Percentiles rank a stretch among this genome's conserved stretches.
These are phyloP conservation scores for Cyclotella baltica DNA, from an alignment of 108 stramenopile species.

Conservation along the genomic window DNA sequence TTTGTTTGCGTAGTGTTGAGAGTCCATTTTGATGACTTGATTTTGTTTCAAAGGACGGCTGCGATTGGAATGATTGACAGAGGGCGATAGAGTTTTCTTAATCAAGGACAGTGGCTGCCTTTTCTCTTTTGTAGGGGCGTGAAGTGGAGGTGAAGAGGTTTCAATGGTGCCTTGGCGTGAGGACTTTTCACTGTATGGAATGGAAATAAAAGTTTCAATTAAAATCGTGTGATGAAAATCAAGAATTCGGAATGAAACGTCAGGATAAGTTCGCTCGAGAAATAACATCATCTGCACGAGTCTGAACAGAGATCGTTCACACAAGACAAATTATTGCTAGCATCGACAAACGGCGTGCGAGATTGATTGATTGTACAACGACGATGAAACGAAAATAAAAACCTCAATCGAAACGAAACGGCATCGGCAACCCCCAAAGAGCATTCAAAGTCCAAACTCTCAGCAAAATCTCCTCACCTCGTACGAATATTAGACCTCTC, in stretches of 20 bases:
- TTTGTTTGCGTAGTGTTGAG: not conserved
- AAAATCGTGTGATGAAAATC: not conserved
- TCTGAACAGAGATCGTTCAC: too few relatives aligned
- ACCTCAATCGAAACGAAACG: not conserved
- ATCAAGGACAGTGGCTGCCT: slow-evolving; percentile 13
- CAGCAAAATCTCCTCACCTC: not conserved
- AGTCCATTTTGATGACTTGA: not conserved
- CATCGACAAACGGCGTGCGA: too few relatives aligned
- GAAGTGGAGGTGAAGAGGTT: not conserved
- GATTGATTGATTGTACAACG: not conserved
- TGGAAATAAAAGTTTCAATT: slow-evolving; percentile 14
- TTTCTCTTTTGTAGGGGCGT: slow-evolving; percentile 19
- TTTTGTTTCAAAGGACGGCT: not conserved
- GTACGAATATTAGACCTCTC: not conserved
- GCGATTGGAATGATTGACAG: not conserved
- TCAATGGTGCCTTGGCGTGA: not conserved
- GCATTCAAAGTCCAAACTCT: too few relatives aligned
- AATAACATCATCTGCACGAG: not conserved
- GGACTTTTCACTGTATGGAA: slow-evolving; percentile 10
- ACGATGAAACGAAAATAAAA: not conserved
- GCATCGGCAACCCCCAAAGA: too few relatives aligned
- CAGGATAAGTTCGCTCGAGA: not conserved
- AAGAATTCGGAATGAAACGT: not conserved
- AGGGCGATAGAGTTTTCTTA: not conserved
- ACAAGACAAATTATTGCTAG: too few relatives aligned